phyloP scores from a whole-genome alignment of 2,329 filamentous ascomycete genomes.

The Exserohilum turcica region DNA sequence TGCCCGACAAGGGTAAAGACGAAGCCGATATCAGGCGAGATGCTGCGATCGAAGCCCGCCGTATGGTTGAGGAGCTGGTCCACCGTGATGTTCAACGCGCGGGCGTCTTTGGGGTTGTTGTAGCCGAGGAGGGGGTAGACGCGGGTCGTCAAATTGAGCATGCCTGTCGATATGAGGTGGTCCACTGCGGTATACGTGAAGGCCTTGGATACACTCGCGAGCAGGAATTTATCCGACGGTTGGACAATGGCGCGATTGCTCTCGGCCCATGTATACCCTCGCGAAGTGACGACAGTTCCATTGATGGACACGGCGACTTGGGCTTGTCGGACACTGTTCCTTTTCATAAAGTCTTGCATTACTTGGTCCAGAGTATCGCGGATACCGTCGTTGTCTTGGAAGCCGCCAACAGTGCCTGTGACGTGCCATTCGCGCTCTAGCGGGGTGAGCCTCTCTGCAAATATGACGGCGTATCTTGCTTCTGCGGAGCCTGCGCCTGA shows the following conservation, averaged over 20 bases:
- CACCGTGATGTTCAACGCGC: conserved; percentile 27
- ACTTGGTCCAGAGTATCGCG: conserved; percentile 15
- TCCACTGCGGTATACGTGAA: conserved; percentile 27
- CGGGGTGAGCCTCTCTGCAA: conserved; percentile 21
- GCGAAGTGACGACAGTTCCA: conserved; percentile 23
- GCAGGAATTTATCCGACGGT: conserved; percentile 28
- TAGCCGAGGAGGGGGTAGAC: conserved; percentile 30
- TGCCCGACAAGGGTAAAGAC: conserved; percentile 22
- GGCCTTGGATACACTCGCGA: conserved; percentile 30
- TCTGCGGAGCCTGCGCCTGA: conserved; percentile 14
- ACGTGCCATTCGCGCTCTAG: conserved; percentile 25
- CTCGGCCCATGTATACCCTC: conserved; percentile 31
- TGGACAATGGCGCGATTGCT: conserved; percentile 22
- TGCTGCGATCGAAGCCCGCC: conserved; percentile 24
- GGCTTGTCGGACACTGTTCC: conserved; percentile 27
- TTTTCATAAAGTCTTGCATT: conserved; percentile 28
- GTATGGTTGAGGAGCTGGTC: conserved; percentile 29
- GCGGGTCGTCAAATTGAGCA: conserved; percentile 20
- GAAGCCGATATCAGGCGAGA: conserved; percentile 24
- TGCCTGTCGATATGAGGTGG: conserved; percentile 17
- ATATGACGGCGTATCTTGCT: conserved; percentile 25
- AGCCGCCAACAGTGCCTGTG: conserved; percentile 23
- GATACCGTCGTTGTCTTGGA: conserved; percentile 21
- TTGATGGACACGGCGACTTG: conserved; percentile 28
- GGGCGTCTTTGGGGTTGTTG: conserved; percentile 18